Evolutionary conservation across 2,329 filamentous ascomycete species (phyloP).

Genomic region (Fusarium miscanthi): DNA sequence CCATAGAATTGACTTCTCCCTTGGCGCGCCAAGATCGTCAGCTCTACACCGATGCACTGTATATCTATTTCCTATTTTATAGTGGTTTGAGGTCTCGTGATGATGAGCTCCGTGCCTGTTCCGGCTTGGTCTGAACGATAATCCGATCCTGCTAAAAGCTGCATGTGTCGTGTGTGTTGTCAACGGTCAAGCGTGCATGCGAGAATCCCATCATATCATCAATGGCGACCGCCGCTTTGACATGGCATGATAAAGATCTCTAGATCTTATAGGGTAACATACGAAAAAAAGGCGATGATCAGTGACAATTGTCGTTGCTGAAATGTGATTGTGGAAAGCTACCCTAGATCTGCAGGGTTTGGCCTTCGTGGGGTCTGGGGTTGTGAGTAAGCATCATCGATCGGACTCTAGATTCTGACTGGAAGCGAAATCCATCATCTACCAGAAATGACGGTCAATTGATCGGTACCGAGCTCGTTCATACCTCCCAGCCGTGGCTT

Average conservation of each 20-base stretch:
- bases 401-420: not conserved
- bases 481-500: not conserved
- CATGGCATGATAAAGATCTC: not conserved
- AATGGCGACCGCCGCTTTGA: not conserved
- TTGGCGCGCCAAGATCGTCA: slow-evolving; percentile 28
- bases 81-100: not conserved
- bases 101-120: slow-evolving; percentile 4
- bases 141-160: not conserved
- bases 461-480: not conserved
- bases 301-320: not conserved
- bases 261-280: not conserved
- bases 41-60: not conserved
- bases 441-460: not conserved
- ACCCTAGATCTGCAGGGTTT: slow-evolving; percentile 14
- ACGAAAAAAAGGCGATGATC: not conserved
- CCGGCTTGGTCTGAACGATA: not conserved
- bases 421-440: not conserved
- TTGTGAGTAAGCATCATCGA: not conserved
- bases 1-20: slow-evolving; percentile 7
- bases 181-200: not conserved
- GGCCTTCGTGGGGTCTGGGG: not conserved
- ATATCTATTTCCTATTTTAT: slow-evolving; percentile 14
- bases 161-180: not conserved
- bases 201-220: not conserved
- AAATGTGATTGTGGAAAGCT: not conserved